Evolutionary conservation across 495 filamentous ascomycete genomes (phyloP), one percentile per base, ranked within the genome.

Genomic region (Hyaloscypha variabilis): DNA sequence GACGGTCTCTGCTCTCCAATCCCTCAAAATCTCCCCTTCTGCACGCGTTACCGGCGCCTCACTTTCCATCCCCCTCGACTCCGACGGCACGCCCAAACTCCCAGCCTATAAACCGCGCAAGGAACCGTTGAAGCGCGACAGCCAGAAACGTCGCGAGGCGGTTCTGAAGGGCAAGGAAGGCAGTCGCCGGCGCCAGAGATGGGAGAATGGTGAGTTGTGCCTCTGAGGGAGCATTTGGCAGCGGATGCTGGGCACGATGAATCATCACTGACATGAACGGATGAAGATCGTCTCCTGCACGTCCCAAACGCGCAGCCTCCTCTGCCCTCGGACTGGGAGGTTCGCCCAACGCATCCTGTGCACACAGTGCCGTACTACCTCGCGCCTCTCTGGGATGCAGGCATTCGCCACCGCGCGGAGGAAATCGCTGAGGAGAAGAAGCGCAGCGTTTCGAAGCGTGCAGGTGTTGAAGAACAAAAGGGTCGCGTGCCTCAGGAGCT

Each of bases 101-200:
- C 39, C 49, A n/a, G 17, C 60, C 28, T 66, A 66, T 36, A 70
- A 70, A 62, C 42, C 49, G 8, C 57, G 61, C 54, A 64, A 65
- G 29, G 70, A 69, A 39, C 63, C 70, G 0, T 49, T 70, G 51
- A 70, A 72, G 28, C 76, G 82, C 6, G 82, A 85, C 52, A 83
- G 78, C 65, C 71, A 77, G 69, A 74, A 74, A 49, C 71, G 71
- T 49, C 75, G 94, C 28, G 94, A 97, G 71, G 88, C 88, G 11
- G 69, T 96, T 58, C 78, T 93, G n/a, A 94, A 91, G 77, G 95
- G 94, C 56, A 96, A 93, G 68, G 92, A 97, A 72, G 95, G 95
- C n/a, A 93, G 87, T 65, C 84, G 94, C 51, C 87, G 93, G 62
- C 83, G 95, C 54, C 90, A 92, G 72, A 83, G 94, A 49, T 97